Evolutionary conservation across 106 monocot species (phyloP), one percentile per base, ranked within the genome.

Genomic region (Dendrobium huoshanense): DNA sequence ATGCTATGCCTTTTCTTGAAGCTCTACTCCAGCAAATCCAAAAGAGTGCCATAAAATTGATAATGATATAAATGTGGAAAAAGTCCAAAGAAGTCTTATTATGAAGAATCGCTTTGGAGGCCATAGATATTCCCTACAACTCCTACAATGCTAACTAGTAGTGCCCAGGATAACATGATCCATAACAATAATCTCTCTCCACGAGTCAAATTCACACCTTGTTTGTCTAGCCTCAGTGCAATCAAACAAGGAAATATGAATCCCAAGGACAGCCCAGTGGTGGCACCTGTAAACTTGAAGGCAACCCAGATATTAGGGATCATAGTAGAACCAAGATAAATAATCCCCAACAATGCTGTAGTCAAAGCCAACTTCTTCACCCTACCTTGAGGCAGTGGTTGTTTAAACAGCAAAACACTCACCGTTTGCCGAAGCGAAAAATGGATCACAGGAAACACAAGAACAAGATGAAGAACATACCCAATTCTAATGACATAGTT

Each of bases 291-390:
- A 55, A 95, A 95, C 79, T 93, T 93, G 83, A 95, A 95, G 68
- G 95, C 95, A 27, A 89, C 86, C 95, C 95, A 95, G 29, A 95
- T 95, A 80, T 93, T 95, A 2, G 95, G 95, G 73, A 93, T 88
- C 78, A 82, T 80, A 4, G 91, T 91, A 3, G 95, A 95, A 5
- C 89, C 93, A 29, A 95, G 77, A 75, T 95, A 93, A 41, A 93
- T 81, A 79, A 93, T 17, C 19, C 29, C 83, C 59, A 95, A 68
- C 78, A 93, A 80, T 40, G 89, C 78, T 0, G 55, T 85, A 18
- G 95, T 95, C 82, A 95, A 82, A 4, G 80, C 81, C 77, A 93
- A 59, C 7, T 42, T 81, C 85, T 75, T 89, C 77, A 68, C 85
- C 67, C 80, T 91, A 64, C 77, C 80, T 18, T 56, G 77, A 8